These are phyloP conservation scores for Vigna hirtella DNA, from an alignment of 306 rosid genomes.

Conservation along the genomic window DNA sequence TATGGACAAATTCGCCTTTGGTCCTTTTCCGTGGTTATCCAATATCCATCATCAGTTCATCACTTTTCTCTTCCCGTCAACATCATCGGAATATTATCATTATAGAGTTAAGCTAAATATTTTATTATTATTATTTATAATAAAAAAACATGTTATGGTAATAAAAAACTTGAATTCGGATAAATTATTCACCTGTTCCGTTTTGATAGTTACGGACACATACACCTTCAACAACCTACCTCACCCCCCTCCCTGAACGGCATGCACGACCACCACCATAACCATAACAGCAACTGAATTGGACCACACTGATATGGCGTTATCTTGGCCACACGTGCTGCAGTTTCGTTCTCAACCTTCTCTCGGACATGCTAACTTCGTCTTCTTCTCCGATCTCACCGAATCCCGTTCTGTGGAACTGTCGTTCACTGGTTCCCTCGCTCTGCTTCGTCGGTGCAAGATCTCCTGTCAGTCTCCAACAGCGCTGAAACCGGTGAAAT, in stretches of 20 bases:
- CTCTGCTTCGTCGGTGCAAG: constrained; percentile 42
- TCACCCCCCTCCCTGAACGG: constrained; percentile 35
- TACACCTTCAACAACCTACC: constrained; percentile 34
- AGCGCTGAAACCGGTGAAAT: constrained; percentile 45
- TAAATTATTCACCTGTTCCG: constrained; percentile 31
- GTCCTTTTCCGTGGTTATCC: constrained; percentile 9
- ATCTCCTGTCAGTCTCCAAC: constrained; percentile 45
- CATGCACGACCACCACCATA: constrained; percentile 57
- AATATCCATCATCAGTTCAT: background rate
- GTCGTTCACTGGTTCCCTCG: constrained; percentile 40
- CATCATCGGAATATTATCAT: constrained; percentile 1
- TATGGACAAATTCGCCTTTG: background rate
- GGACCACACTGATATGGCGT: constrained; percentile 56
- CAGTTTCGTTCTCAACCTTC: constrained; percentile 61
- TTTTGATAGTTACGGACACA: constrained; percentile 46
- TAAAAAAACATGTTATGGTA: background rate
- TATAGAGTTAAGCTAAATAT: background rate
- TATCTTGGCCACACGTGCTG: constrained; percentile 55
- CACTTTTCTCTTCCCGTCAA: constrained; percentile 1
- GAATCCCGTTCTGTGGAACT: constrained; percentile 44
- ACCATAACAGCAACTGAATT: background rate
- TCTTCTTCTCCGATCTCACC: constrained; percentile 52
- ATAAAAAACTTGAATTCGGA: constrained; percentile 7
- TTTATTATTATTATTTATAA: background rate
- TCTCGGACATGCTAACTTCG: constrained; percentile 47